Evolutionary conservation across 2,329 filamentous ascomycete species (phyloP).

Genomic region (Cercospora nicotianae): DNA sequence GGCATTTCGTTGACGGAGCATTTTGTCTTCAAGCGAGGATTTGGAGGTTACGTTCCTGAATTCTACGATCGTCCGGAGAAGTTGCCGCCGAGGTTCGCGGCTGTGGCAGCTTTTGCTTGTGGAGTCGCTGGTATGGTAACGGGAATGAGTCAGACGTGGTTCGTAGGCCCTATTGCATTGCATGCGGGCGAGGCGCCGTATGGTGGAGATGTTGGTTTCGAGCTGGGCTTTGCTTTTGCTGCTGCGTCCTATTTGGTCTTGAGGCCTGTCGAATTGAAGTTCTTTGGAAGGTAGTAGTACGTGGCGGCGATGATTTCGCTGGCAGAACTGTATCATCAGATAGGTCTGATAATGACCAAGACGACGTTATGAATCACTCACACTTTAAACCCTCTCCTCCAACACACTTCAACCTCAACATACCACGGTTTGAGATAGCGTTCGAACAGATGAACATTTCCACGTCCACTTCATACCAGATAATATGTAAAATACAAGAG

Average conservation of each 20-base stretch:
- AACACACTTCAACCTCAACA: background rate
- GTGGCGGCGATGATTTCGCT: background rate
- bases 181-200: constrained; percentile 54
- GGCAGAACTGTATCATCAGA: background rate
- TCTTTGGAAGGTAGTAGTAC: constrained; percentile 35
- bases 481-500: background rate
- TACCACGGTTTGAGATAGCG: background rate
- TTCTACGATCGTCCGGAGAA: constrained; percentile 58
- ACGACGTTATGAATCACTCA: background rate
- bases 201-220: constrained; percentile 64
- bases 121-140: constrained; percentile 66
- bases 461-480: background rate
- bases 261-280: constrained; percentile 52
- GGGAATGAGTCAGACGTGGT: constrained; percentile 72
- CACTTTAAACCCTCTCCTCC: background rate
- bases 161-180: constrained; percentile 64
- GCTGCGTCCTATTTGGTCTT: constrained; percentile 54
- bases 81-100: constrained; percentile 65
- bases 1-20: constrained; percentile 67
- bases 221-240: constrained; percentile 64
- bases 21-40: constrained; percentile 65
- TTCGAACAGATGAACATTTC: background rate
- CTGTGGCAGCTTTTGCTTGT: constrained; percentile 61
- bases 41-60: constrained; percentile 59
- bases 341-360: background rate